Conservation (phyloP, 768 basidiomycete genomes). For the Amanita polypyramis region DNA sequence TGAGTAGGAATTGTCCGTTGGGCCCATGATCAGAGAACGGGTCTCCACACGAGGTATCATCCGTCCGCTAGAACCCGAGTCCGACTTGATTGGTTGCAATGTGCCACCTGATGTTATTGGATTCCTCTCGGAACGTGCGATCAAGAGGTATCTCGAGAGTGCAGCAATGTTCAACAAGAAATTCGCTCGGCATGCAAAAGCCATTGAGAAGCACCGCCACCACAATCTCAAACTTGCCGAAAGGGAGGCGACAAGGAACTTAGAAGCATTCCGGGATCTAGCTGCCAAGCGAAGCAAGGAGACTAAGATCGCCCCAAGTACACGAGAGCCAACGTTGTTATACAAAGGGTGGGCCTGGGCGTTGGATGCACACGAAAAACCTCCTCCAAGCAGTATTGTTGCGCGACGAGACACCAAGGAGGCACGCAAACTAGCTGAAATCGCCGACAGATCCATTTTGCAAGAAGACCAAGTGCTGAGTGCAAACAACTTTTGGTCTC, state of each 20-base stretch:
- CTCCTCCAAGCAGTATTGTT: constrained; percentile 88
- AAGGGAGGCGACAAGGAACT: constrained; percentile 47
- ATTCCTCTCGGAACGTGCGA: constrained; percentile 58
- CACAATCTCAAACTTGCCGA: constrained; percentile 55
- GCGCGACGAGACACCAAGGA: constrained; percentile 82
- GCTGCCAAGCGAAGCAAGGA: constrained; percentile 17
- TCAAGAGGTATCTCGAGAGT: constrained; percentile 68
- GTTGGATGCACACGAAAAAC: constrained; percentile 65
- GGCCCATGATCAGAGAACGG: constrained; percentile 84
- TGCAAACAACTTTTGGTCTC: constrained; percentile 64
- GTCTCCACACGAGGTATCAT: constrained; percentile 75
- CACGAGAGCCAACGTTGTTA: background rate
- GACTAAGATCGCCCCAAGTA: constrained; percentile 8
- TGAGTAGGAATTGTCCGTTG: constrained; percentile 24
- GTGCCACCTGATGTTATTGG: constrained; percentile 63
- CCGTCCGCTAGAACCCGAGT: constrained; percentile 68
- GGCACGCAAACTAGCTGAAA: constrained; percentile 58
- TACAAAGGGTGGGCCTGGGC: constrained; percentile 73
- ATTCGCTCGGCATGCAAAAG: constrained; percentile 43
- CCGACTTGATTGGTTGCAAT: constrained; percentile 53
- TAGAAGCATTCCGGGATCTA: constrained; percentile 36
- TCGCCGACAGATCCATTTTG: constrained; percentile 59
- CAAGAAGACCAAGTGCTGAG: constrained; percentile 49
- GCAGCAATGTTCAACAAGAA: constrained; percentile 53
- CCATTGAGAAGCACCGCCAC: constrained; percentile 56